Evolutionary conservation across 345 rosid species (phyloP), one percentile per base, ranked within the genome.

Genomic region (Brassica rapa): DNA sequence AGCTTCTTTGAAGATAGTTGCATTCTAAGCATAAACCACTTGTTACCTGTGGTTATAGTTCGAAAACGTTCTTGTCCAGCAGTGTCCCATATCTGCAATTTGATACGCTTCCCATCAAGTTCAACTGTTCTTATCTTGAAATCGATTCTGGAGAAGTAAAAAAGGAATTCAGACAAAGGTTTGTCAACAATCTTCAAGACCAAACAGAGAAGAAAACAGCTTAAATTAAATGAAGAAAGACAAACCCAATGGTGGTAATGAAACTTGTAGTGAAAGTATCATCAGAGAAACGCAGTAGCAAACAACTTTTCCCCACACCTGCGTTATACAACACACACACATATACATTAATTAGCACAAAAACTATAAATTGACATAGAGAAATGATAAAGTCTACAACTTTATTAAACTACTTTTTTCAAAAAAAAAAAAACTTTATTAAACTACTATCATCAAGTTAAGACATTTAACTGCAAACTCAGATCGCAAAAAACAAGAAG

Each of bases 301-400:
- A 87, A 77, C 97, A 93, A 87, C 94, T 93, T 82, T 93, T 93
- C 5, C 97, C 97, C 77, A 90, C 97, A 80, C 97, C 97, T 93
- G 89, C 70, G 35, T 7, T 7, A 27, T 21, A 46, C n/a, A 56
- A 14, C 27, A 39, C 3, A 39, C 29, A 10, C 30, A 35, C 10
- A 56, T 10, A 55, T 10, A 55, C 37, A 39, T 10, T 41, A 32
- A 6, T 61, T 9, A 4, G 29, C 25, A 57, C 43, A 5, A 62
- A 62, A 66, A 64, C 33, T 35, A 33, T 6, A n/a, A 5, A 43
- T 9, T 9, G 32, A 35, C 79, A 57, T 4, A n/a, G 12, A 65
- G 8, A 62, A 53, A 12, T 16, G 16, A 10, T 21, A 0, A 72
- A 3, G 25, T 78, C 0, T 30, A 5, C 43, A 66, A 6, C 32